Evolutionary conservation across 257 asterid species (phyloP).

Genomic region (Nicotiana paniculata): DNA sequence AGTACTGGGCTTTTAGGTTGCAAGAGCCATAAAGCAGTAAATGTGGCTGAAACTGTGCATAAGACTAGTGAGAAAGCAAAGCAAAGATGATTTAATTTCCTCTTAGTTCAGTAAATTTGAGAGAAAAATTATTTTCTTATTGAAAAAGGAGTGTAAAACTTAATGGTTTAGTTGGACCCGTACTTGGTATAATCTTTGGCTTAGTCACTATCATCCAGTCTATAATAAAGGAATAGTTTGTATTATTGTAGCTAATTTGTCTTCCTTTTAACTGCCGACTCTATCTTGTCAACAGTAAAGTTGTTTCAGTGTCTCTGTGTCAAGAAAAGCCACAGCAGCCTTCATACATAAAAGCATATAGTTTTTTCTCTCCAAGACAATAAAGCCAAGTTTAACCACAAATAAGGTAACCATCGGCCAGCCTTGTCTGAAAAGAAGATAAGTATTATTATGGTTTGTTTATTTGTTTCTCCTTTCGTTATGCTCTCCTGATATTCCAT

Average conservation of each 20-base stretch:
- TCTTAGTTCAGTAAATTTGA: not conserved
- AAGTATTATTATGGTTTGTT: not conserved
- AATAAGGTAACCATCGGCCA: slow-evolving; percentile 8
- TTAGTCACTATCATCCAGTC: not conserved
- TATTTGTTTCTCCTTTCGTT: slow-evolving; percentile 1
- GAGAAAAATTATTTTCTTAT: not conserved
- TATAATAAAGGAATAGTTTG: not conserved
- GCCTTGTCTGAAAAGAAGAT: slow-evolving; percentile 17
- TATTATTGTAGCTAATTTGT: slow-evolving; percentile 1
- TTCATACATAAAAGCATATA: slow-evolving; percentile 4
- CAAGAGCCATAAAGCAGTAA: slow-evolving; percentile 49
- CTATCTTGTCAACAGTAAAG: not conserved
- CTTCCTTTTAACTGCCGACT: slow-evolving; percentile 3
- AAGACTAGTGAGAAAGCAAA: slow-evolving; percentile 19
- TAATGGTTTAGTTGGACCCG: not conserved
- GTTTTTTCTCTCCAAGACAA: slow-evolving; percentile 1
- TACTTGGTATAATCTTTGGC: not conserved
- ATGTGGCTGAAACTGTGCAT: slow-evolving; percentile 37
- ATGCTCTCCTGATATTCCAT: not conserved
- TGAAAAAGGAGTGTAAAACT: not conserved
- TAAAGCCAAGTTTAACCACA: not conserved
- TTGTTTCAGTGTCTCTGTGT: slow-evolving; percentile 10
- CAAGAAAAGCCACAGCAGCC: slow-evolving; percentile 18
- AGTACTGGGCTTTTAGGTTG: slow-evolving; percentile 54
- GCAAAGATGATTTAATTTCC: slow-evolving; percentile 1